Base-by-base conservation (phyloP, 257 asterid genomes). In the Jaltomata sinuosa region DNA sequence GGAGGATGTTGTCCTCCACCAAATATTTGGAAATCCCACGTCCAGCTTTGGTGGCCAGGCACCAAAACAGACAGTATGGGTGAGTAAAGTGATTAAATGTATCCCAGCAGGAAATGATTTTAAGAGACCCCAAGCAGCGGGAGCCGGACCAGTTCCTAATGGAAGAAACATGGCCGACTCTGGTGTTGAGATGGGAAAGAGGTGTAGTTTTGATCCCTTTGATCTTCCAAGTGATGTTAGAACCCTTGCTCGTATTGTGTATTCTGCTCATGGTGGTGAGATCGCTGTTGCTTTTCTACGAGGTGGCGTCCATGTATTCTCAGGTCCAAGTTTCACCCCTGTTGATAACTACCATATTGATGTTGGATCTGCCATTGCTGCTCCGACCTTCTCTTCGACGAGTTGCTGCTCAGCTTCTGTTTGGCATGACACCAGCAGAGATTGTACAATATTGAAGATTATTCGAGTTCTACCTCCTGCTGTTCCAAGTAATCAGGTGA, bases 321-420 rank as follows among this genome's bases (percentile, higher is more conserved):
- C 98, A 55, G 98, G 99, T 85, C 92, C 92, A 79, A 87, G 90
- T 91, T 94, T 93, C 87, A 87, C 92, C 22, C 87, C 92, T 83
- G 92, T 93, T 78, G 98, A 95, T 87, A 91, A 86, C 87, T 95
- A 97, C 91, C 99, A 88, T 89, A 91, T 95, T 79, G 90, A 89
- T 91, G 97, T 92, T 88, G 99, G 97, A 83, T 88, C 97, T 80
- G 98, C 98, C 67, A 97, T 97, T 85, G 97, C 98, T 85, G 91
- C 98, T 82, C 98, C 97, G 67, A 97, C 99, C 54, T 97, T 97
- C 89, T 97, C 99, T 90, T 93, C 99, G 76, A 97, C 99, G 32
- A 93, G 99, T 87, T 97, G 99, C 89, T 97, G 99, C 87, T 95
- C 99, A 77, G 99, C 99, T 86, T 91, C 97, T 86, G 99, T 97